Base-by-base conservation (phyloP, 2,329 filamentous ascomycete genomes). In the Saccharata proteae region DNA sequence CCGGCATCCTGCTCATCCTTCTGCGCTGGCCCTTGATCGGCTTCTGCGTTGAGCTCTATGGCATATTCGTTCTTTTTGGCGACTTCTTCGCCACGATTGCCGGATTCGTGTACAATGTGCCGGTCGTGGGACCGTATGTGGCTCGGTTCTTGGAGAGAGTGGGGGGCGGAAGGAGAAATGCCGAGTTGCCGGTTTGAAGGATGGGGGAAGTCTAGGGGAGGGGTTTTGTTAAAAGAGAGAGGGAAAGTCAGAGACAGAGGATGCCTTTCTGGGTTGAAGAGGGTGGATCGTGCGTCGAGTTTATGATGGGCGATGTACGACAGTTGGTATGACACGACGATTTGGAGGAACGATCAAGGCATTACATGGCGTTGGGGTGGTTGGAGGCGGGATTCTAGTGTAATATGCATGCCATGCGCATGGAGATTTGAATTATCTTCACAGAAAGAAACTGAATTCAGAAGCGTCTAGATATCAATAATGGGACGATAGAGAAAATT, bases 21-120 rank as follows among this genome's bases (percentile, higher is more conserved):
- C 56, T 93, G 48, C 74, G 80, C 38, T 98, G 90, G 86, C 81
- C 90, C 0, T 69, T 98, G 34, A 71, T 90, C 40, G 90, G 90
- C 16, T 98, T 98, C 60, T 48, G 80, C 36, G 71, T 96, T 44
- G 90, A 98, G 59, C 59, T 88, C 3, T 96, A 96, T 59, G 90
- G 90, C 17, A 88, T 98, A 43, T 71, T 92, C 43, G 72, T 94
- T 30, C 64, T 98, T 20, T 98, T 98, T 60, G 90, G 90, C 20
- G 90, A 98, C 58, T 96, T 96, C 61, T 70, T 96, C 37, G 82
- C 85, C 29, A 96, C 88, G 13, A 86, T 96, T 42, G 81, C 80
- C 0, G 74, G 81, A 11, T 93, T 96, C 49, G 82, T 83, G 22
- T 76, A 82, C 35, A 84, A 81, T 38, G 60, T 93, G 8, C 88